These are phyloP conservation scores for Candida endomychidarum DNA, from an alignment of 805 yeast species.

Conservation along the genomic window DNA sequence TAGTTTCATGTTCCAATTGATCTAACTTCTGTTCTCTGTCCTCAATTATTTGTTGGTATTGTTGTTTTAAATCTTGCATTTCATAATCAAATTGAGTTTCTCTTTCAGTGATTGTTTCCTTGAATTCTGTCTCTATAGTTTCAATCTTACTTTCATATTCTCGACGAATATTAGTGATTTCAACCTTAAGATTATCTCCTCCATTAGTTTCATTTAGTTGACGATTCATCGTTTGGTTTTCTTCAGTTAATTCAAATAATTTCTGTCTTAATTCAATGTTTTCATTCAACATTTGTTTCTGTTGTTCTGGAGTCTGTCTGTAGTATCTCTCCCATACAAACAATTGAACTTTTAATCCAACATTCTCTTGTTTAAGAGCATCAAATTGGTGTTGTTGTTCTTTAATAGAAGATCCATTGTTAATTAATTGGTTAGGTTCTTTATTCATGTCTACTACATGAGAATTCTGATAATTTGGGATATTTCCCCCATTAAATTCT, in stretches of 20 bases:
- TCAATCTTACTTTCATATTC: constrained; percentile 1
- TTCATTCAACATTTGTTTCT: constrained; percentile 35
- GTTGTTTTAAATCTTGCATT: constrained; percentile 11
- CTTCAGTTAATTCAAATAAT: constrained; percentile 18
- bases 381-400: constrained; percentile 22
- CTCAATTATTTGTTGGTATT: constrained; percentile 3
- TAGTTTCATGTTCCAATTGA: constrained; percentile 3
- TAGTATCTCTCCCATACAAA: constrained; percentile 41
- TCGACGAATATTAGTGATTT: not conserved
- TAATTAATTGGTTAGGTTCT: not conserved
- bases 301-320: constrained; percentile 44
- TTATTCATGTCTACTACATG: not conserved
- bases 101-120: not conserved
- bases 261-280: constrained; percentile 36
- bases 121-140: not conserved
- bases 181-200: not conserved
- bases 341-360: constrained; percentile 43
- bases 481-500: not conserved
- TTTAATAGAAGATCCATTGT: constrained; percentile 19
- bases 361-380: constrained; percentile 41
- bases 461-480: not conserved
- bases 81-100: constrained; percentile 5
- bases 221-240: constrained; percentile 12
- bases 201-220: not conserved
- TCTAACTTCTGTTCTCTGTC: constrained; percentile 3